Evolutionary conservation across 2,329 filamentous ascomycete species (phyloP), one percentile per base, ranked within the genome.

Genomic region (Diaporthe capsici): DNA sequence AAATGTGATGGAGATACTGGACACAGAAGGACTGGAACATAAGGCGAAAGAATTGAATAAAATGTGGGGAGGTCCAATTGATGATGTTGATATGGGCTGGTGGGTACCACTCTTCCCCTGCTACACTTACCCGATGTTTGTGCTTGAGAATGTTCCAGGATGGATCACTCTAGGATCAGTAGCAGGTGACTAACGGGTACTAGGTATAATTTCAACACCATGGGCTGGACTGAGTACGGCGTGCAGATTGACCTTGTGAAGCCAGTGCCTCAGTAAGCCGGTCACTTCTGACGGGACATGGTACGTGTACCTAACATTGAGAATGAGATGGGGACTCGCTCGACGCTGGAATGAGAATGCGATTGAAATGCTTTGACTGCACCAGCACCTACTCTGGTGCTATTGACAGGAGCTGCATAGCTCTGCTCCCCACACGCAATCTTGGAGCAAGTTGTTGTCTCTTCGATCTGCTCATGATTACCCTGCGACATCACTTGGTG

Each of bases 11-110:
- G 78, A 79, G 71, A 76, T 79, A 0, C 67, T 80, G 12, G 67
- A 70, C 31, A 77, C 74, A 8, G 78, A 79, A 71, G 77, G 74
- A 20, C 37, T 79, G 67, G 71, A 77, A n/a, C 76, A 79, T 20
- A 77, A 79, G 75, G 76, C 76, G 67, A 72, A 75, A 37, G 39
- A 78, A 60, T 77, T 80, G 22, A 55, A 79, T 15, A 67, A 77
- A 9, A 75, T 72, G 76, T 80, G 79, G 77, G 75, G 68, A 5
- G 20, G 55, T 37, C 55, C 75, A 13, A 78, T 78, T 37, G 77
- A 78, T 49, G 79, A 79, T 60, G 78, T 79, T 17, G 78, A 80
- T 31, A 77, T 78, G 79, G 79, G 78, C 1, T 80, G 79, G 79
- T 34, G 1, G 1, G 34, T 34, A 34, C 34, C 34, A 34, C 34